Percentiles rank a stretch among this genome's conserved stretches.
Conservation (phyloP, 2,329 filamentous ascomycete species). For the Alternaria sp. region DNA sequence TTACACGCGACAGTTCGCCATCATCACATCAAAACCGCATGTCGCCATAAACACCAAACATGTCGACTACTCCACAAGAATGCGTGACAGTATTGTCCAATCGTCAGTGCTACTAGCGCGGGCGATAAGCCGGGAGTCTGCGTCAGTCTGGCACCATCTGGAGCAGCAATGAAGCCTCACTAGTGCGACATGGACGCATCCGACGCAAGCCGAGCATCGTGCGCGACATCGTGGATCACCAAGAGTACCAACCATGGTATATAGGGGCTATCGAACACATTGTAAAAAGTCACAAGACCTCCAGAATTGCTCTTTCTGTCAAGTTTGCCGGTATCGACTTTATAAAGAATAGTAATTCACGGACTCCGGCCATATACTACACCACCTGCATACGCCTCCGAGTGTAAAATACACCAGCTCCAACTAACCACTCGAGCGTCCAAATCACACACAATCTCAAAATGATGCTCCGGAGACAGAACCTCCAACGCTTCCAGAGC, state of each 20-base stretch:
- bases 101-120: slow-evolving; percentile 7
- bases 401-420: not conserved
- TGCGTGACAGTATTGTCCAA: slow-evolving; percentile 18
- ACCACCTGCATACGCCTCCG: not conserved
- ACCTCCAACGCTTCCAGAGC: slow-evolving; percentile 34
- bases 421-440: slow-evolving; percentile 1
- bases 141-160: slow-evolving; percentile 24
- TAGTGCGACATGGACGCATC: slow-evolving; percentile 25
- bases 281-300: slow-evolving; percentile 24
- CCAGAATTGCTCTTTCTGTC: slow-evolving; percentile 5
- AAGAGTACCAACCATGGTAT: slow-evolving; percentile 26
- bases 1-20: not conserved
- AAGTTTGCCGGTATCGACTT: not conserved
- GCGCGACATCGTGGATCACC: slow-evolving; percentile 27
- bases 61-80: slow-evolving; percentile 1
- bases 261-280: slow-evolving; percentile 31
- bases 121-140: slow-evolving; percentile 19
- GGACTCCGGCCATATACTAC: slow-evolving; percentile 8
- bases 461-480: slow-evolving; percentile 36
- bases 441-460: slow-evolving; percentile 11
- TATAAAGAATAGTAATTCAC: not conserved
- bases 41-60: slow-evolving; percentile 1
- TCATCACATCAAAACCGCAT: not conserved
- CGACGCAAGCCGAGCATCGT: slow-evolving; percentile 42
- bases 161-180: slow-evolving; percentile 17